These are phyloP conservation scores for Heterobasidion irregulare DNA, from an alignment of 1,284 basidiomycete genomes.

Conservation along the genomic window DNA sequence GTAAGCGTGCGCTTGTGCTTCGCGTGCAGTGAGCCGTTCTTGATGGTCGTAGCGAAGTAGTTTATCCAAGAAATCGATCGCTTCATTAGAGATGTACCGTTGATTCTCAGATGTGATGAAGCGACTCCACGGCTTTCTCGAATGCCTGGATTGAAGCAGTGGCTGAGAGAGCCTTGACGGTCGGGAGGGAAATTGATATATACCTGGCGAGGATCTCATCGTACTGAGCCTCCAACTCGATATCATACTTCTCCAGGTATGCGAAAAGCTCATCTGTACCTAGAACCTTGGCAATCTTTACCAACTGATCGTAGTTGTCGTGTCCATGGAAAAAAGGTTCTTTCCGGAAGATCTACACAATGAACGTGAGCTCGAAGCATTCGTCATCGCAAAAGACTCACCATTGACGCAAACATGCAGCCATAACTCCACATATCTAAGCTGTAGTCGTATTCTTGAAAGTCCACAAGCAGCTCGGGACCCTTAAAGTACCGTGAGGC, in stretches of 20 bases:
- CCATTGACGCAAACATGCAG: constrained; percentile 99
- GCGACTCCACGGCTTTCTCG: constrained; percentile 88
- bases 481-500: constrained; percentile 98
- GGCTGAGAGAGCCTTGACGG: constrained; percentile 4
- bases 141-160: constrained; percentile 48
- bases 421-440: constrained; percentile 98
- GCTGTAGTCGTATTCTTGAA: constrained; percentile 96
- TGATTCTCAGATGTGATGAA: constrained; percentile 96
- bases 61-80: constrained; percentile 96
- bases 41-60: constrained; percentile 95
- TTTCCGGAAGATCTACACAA: constrained; percentile 88
- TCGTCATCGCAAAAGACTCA: constrained; percentile 24
- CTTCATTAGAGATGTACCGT: constrained; percentile 95
- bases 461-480: constrained; percentile 94
- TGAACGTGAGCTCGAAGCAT: background rate
- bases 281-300: constrained; percentile 96
- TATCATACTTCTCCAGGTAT: constrained; percentile 91
- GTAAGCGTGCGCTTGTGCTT: constrained; percentile 85
- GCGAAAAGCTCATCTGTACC: constrained; percentile 93
- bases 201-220: constrained; percentile 83
- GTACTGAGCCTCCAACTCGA: constrained; percentile 85
- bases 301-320: constrained; percentile 98
- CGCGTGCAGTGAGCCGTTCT: constrained; percentile 89
- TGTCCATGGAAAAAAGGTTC: constrained; percentile 99
- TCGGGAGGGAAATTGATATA: constrained; percentile 2